Evolutionary conservation across 495 filamentous ascomycete species (phyloP).

Genomic region (Aspergillus kassunensis): DNA sequence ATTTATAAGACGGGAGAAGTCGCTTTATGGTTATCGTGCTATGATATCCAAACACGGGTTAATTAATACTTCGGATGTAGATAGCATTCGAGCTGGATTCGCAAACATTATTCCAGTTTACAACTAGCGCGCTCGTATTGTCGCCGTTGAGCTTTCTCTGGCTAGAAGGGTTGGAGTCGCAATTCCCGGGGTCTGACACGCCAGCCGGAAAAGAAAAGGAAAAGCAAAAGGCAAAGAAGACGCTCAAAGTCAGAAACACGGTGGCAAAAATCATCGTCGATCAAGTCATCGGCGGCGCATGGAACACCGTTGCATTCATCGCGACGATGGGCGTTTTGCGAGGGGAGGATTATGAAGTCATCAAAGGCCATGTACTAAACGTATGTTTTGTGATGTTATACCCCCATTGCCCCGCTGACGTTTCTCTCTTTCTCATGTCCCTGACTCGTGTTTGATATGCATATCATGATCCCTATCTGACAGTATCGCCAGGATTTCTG

Average conservation of each 20-base stretch:
- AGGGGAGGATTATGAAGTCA: conserved; percentile 23
- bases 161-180: conserved; percentile 54
- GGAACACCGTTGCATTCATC: conserved; percentile 73
- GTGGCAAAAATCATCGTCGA: conserved; percentile 71
- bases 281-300: conserved; percentile 67
- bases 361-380: conserved; percentile 29
- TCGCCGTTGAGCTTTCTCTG: conserved; percentile 79
- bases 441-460: too few species aligned
- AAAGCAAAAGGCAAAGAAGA: conserved; percentile 18
- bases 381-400: conserved; percentile 27
- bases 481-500: conserved; percentile 60
- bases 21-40: too few species aligned
- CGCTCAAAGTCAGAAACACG: conserved; percentile 66
- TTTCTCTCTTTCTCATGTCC: too few species aligned
- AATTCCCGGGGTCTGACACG: conserved; percentile 40
- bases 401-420: too few species aligned
- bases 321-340: conserved; percentile 45
- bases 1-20: too few species aligned
- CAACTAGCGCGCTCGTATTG: conserved; percentile 62
- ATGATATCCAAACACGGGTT: too few species aligned
- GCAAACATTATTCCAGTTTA: conserved; percentile 65
- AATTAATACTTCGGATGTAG: too few species aligned
- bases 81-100: conserved; percentile 47
- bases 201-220: conserved; percentile 3
- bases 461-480: neutral